Evolutionary conservation across 1,139 yeast genomes (phyloP), one percentile per base, ranked within the genome.

Genomic region (Sugiyamaella castrensis): DNA sequence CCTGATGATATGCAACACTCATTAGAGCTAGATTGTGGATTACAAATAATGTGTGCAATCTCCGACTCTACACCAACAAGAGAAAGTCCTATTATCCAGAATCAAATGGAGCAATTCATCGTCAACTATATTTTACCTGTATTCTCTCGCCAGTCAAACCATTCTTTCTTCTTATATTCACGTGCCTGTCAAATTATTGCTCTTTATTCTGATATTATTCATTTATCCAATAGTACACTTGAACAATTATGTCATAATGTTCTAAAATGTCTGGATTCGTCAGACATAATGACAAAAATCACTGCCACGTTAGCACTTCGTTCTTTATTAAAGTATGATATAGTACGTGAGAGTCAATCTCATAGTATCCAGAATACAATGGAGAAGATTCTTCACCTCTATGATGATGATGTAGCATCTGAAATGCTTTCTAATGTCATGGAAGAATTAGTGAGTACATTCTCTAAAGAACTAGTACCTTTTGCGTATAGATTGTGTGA

Each of bases 391-490:
- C 44, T 53, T 24, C 28, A 39, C n/a, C 36, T 53, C 15, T 43
- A 51, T 29, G 51, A 47, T 16, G 42, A 35, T 8, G 46, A 46
- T 9, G 36, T 44, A 13, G 53, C 37, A 19, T 43, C 52, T 11
- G 55, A 52, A 13, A 40, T 40, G 8, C 40, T 53, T 9, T 40
- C 54, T 13, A 50, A 46, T 24, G 53, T 46, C 6, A 39, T 53
- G 48, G 55, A 53, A 31, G 46, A 43, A 8, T 34, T 52, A 10
- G 51, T 53, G n/a, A 26, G 32, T 8, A 34, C 44, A 2, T 53
- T 41, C 34, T 46, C 49, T 10, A 32, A 37, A 10, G 50, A 52
- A 36, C 40, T 53, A 27, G 38, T 46, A 8, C 56, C 56, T 8
- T 51, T 44, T 40, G 39, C 56, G 1, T 28, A 44, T 11, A 43